Evolutionary conservation across 768 basidiomycete species (phyloP).

Genomic region (Suillus placidus): DNA sequence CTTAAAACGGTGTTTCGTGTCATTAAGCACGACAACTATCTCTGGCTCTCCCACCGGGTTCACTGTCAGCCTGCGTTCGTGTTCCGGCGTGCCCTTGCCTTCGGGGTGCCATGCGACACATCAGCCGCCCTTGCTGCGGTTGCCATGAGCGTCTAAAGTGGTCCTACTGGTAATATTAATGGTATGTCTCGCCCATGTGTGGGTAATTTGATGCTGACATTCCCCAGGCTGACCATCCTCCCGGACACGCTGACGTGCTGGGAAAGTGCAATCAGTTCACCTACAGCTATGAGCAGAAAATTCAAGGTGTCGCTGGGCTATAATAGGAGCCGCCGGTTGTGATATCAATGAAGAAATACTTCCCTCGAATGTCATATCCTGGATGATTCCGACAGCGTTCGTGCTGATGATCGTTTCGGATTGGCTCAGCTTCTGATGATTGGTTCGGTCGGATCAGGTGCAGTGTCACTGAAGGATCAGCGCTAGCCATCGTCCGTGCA

Average conservation of each 20-base stretch:
- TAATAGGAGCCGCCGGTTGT: background rate
- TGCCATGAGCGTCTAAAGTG: background rate
- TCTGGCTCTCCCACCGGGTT: background rate
- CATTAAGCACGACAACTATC: background rate
- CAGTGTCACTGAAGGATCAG: background rate
- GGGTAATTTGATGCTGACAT: background rate
- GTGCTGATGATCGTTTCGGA: background rate
- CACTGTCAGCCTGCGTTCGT: background rate
- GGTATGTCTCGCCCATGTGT: background rate
- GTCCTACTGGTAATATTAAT: background rate
- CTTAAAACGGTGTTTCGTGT: background rate
- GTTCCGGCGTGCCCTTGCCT: background rate
- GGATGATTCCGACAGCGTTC: background rate
- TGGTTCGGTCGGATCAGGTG: constrained; percentile 5
- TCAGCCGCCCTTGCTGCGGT: background rate
- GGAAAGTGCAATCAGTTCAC: background rate
- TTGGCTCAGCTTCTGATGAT: background rate
- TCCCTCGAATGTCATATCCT: constrained; percentile 6
- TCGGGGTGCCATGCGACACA: background rate
- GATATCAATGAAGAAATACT: background rate
- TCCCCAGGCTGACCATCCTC: background rate
- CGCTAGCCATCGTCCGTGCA: background rate
- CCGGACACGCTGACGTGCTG: background rate
- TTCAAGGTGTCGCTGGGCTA: background rate
- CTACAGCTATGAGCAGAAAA: background rate